phyloP scores from a whole-genome alignment of 1,284 basidiomycete species.

The Puccinia novopanici region DNA sequence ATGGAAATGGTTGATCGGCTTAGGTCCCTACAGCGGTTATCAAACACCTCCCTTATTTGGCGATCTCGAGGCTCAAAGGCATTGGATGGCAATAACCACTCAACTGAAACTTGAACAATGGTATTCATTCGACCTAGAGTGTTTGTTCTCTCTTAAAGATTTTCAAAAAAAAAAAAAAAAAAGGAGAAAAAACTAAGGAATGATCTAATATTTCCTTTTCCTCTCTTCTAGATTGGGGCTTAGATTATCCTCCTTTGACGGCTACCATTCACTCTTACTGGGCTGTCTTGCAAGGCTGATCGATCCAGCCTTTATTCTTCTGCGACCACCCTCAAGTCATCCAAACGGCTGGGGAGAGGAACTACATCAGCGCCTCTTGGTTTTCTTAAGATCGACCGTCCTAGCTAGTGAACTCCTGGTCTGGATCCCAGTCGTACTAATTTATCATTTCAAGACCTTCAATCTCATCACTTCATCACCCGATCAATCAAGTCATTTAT shows the following conservation, averaged over 20 bases:
- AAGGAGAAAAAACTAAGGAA: background rate
- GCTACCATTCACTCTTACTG: constrained; percentile 79
- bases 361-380: constrained; percentile 49
- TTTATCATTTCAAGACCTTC: constrained; percentile 63
- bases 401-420: constrained; percentile 45
- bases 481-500: background rate
- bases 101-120: constrained; percentile 17
- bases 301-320: constrained; percentile 51
- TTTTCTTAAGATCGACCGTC: constrained; percentile 53
- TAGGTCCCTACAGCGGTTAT: constrained; percentile 41
- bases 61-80: constrained; percentile 47
- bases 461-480: background rate
- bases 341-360: constrained; percentile 45
- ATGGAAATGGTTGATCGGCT: constrained; percentile 24
- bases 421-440: constrained; percentile 49
- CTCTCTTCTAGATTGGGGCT: constrained; percentile 27
- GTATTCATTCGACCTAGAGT: constrained; percentile 47
- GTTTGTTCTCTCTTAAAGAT: background rate
- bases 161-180: background rate
- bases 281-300: constrained; percentile 64
- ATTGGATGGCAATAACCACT: constrained; percentile 47
- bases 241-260: constrained; percentile 77
- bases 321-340: constrained; percentile 51
- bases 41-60: constrained; percentile 28
- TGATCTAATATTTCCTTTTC: background rate